Conservation (phyloP, 2,329 filamentous ascomycete species). For the Dothideomycetidae sp. region DNA sequence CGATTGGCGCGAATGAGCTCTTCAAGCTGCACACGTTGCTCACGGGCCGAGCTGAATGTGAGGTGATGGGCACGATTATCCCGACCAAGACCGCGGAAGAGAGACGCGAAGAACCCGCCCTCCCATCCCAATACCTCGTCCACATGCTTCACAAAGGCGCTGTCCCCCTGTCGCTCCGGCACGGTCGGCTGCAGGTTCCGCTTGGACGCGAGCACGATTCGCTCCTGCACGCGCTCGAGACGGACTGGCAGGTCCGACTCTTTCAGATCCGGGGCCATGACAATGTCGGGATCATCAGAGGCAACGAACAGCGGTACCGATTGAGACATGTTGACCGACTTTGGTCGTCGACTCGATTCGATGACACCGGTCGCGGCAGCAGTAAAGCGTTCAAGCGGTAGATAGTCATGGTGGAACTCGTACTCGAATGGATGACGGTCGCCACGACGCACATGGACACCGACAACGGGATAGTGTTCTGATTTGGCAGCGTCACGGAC, state of each 20-base stretch:
- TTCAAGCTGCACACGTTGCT: constrained; percentile 6
- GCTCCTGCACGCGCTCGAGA: constrained; percentile 49
- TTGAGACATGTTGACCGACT: constrained; percentile 4
- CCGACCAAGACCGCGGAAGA: constrained; percentile 65
- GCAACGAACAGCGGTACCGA: constrained; percentile 45
- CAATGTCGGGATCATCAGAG: constrained; percentile 68
- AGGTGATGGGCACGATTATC: constrained; percentile 9
- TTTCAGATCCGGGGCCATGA: constrained; percentile 50
- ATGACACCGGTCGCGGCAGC: constrained; percentile 37
- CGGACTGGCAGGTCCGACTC: constrained; percentile 20
- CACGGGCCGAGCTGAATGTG: constrained; percentile 5
- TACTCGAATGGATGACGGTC: constrained; percentile 69
- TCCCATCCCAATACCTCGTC: constrained; percentile 76
- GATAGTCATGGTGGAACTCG: constrained; percentile 63
- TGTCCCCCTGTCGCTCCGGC: constrained; percentile 26
- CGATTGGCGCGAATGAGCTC: constrained; percentile 3
- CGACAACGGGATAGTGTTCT: constrained; percentile 44
- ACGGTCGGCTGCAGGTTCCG: constrained; percentile 25
- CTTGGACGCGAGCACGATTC: constrained; percentile 61
- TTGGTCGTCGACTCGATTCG: not conserved
- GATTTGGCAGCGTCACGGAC: constrained; percentile 36
- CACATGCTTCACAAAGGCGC: constrained; percentile 49
- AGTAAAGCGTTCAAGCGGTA: constrained; percentile 56
- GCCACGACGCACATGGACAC: constrained; percentile 66
- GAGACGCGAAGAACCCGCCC: constrained; percentile 67